Evolutionary conservation across 495 filamentous ascomycete species (phyloP), one percentile per base, ranked within the genome.

Genomic region (Aspergillus kassunensis): DNA sequence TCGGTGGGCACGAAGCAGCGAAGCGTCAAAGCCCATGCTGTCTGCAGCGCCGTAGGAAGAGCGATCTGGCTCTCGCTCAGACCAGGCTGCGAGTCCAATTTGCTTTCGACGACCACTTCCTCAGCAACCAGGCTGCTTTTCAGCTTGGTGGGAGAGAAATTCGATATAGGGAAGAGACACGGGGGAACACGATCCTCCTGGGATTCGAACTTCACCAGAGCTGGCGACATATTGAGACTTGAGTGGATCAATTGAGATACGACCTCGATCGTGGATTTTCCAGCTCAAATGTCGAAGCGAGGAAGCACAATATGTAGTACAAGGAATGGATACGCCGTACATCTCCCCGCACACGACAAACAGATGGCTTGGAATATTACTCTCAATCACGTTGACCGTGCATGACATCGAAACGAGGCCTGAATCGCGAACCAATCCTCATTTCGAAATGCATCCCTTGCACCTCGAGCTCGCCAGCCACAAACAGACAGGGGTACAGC

Each of bases 141-240:
- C 3, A 27, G 8, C 3, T 42, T 23, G 13, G 10, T 25, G 5
- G 40, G 40, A 2, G 40, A 42, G 40, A 42, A 15, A 25, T 12
- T 25, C 6, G 42, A 44, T 1, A 15, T 19, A 15, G 42, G 42
- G n/a, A 44, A 44, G 5, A 44, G 42, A 25, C 42, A 44, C 20
- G 42, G 42, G 6, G 42, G 42, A 18, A 44, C 42, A 4, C 21
- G 21, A 15, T 44, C 42, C n/a, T 31, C 42, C 42, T 44, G 42
- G 1, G 25, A 9, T 44, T 15, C 42, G 25, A 44, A 3, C 19
- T 44, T 12, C 23, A 44, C 24, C 3, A 30, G 42, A 16, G 42
- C 42, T 19, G 42, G 42, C n/a, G 42, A 44, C 42, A 44, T 44
- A 25, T 11, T 44, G n/a, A 10, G 12, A 30, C 5, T 5, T 1